phyloP scores from a whole-genome alignment of 164 flowering plant species.

The Cinnamomum micranthum region DNA sequence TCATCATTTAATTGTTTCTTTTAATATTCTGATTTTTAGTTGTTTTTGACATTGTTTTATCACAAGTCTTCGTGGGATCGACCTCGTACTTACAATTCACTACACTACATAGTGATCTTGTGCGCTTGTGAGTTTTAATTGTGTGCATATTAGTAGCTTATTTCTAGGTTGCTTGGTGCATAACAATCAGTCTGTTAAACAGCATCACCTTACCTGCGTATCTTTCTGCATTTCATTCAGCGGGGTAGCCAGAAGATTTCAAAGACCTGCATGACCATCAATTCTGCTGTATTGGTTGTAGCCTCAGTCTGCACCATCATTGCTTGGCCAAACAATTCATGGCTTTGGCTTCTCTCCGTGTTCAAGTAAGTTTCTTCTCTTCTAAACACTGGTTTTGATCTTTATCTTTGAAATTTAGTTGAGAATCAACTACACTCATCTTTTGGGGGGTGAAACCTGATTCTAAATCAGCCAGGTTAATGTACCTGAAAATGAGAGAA shows the following conservation, averaged over 20 bases:
- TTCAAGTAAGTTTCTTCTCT: constrained; percentile 65
- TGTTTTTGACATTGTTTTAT: too few species aligned
- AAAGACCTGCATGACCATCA: constrained; percentile 40
- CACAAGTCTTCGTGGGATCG: too few species aligned
- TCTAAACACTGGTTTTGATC: not conserved
- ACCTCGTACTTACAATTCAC: too few species aligned
- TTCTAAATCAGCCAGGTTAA: not conserved
- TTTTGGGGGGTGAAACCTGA: not conserved
- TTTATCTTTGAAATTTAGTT: not conserved
- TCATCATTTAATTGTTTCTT: too few species aligned
- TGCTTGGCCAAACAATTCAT: constrained; percentile 63
- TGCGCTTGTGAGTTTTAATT: too few species aligned
- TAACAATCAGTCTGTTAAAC: not conserved
- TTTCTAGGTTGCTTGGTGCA: too few species aligned
- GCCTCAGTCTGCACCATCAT: constrained; percentile 64
- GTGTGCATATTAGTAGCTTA: too few species aligned
- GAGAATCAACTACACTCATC: not conserved
- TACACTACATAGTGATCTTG: too few species aligned
- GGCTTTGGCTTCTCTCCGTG: constrained; percentile 83
- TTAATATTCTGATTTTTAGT: too few species aligned
- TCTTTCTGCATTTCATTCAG: constrained; percentile 31
- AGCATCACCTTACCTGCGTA: not conserved
- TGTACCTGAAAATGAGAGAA: too few species aligned
- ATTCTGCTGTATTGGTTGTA: constrained; percentile 44
- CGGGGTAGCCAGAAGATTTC: constrained; percentile 79